phyloP scores from a whole-genome alignment of 164 flowering plant species.

The Liriodendron chinense region DNA sequence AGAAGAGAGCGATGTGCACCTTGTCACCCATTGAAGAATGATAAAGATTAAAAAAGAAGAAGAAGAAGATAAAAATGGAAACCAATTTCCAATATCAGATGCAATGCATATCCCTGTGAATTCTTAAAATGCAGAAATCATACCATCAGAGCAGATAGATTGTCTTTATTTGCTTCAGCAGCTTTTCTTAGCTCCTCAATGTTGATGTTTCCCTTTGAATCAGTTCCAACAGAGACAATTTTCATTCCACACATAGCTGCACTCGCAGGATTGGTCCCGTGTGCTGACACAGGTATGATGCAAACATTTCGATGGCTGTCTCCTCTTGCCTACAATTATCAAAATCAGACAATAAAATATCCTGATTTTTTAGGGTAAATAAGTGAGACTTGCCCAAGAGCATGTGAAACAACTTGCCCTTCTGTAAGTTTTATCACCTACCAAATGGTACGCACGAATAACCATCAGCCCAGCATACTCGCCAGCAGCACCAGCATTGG shows the following conservation, averaged over 20 bases:
- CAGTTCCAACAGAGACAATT: slow-evolving; percentile 92
- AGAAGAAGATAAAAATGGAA: background rate
- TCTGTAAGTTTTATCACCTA: slow-evolving; percentile 24
- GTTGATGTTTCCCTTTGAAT: slow-evolving; percentile 97
- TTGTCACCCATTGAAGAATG: background rate
- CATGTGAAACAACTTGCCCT: background rate
- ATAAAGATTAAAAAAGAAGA: no score
- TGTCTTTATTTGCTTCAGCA: slow-evolving; percentile 82
- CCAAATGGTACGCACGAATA: slow-evolving; percentile 97
- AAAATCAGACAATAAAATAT: background rate
- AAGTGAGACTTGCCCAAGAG: background rate
- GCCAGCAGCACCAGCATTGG: slow-evolving; percentile 99
- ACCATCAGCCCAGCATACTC: slow-evolving; percentile 99
- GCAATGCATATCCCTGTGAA: background rate
- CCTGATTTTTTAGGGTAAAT: background rate
- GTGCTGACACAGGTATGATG: slow-evolving; percentile 98
- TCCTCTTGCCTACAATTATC: slow-evolving; percentile 75
- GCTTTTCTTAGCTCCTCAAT: slow-evolving; percentile 87
- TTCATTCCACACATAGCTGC: slow-evolving; percentile 99
- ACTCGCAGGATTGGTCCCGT: slow-evolving; percentile 99
- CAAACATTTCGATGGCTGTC: slow-evolving; percentile 91
- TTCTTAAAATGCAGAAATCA: background rate
- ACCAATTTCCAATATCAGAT: background rate
- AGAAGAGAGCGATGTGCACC: background rate
- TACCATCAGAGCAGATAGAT: slow-evolving; percentile 95